Conservation (phyloP, 306 rosid species). For the Hippophae rhamnoides region DNA sequence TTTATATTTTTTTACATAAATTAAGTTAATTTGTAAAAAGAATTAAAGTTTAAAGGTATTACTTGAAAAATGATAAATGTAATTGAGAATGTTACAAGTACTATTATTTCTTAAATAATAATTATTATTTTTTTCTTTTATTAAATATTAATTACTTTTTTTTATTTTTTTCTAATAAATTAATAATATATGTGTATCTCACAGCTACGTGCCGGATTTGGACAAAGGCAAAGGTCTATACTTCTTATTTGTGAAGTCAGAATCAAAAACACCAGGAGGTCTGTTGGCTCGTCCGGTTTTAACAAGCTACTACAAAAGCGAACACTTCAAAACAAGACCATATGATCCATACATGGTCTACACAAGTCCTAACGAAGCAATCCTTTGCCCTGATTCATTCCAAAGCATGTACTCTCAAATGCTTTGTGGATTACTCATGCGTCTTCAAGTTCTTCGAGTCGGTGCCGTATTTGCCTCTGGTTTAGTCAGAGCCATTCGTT, state of each 20-base stretch:
- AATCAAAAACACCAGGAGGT: conserved; percentile 70
- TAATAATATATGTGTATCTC: neutral
- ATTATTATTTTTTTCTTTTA: neutral
- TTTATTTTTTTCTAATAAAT: neutral
- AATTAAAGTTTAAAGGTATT: too few species aligned
- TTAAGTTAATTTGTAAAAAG: too few species aligned
- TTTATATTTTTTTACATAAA: too few species aligned
- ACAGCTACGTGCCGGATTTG: conserved; percentile 57
- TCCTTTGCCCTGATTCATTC: conserved; percentile 67
- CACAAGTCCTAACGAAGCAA: conserved; percentile 76
- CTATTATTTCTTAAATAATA: too few species aligned
- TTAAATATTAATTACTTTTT: neutral
- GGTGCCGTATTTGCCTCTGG: conserved; percentile 94
- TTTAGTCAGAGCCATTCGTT: conserved; percentile 73
- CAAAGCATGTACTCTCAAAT: conserved; percentile 93
- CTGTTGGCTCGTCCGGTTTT: conserved; percentile 80
- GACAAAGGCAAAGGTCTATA: conserved; percentile 88
- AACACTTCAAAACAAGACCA: conserved; percentile 71
- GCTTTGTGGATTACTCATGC: conserved; percentile 84
- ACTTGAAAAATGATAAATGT: too few species aligned
- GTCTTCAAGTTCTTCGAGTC: conserved; percentile 61
- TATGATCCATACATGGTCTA: conserved; percentile 65
- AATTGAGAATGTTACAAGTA: too few species aligned
- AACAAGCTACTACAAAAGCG: conserved; percentile 84
- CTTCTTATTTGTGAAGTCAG: conserved; percentile 70